A percentile compares a stretch with the other conserved stretches of the same genome.
phyloP scores from a whole-genome alignment of 345 rosid species.

The Zanthoxylum bungeanum region DNA sequence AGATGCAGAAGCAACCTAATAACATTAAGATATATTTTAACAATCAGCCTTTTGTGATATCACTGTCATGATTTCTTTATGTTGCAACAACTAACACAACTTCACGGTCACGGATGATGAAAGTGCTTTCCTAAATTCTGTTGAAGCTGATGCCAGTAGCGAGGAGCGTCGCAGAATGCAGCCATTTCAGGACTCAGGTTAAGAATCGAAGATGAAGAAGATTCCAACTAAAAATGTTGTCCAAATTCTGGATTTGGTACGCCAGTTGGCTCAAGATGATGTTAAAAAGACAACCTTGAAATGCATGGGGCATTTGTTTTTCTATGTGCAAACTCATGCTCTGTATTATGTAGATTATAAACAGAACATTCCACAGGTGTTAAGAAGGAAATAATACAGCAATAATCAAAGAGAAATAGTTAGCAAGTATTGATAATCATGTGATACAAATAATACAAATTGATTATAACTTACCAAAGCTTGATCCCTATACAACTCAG shows the following conservation, averaged over 20 bases:
- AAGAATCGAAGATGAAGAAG: background rate
- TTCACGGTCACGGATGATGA: no score
- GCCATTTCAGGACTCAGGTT: background rate
- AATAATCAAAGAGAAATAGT: background rate
- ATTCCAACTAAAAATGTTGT: background rate
- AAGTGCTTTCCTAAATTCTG: background rate
- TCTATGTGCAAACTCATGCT: background rate
- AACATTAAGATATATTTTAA: no score
- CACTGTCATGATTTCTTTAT: background rate
- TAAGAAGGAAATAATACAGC: background rate
- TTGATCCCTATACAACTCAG: background rate
- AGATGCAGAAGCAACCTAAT: background rate
- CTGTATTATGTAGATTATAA: background rate
- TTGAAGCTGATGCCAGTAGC: background rate
- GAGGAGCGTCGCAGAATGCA: background rate
- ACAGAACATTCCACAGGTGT: background rate
- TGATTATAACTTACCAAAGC: background rate
- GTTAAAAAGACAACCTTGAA: background rate
- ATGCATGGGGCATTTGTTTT: background rate
- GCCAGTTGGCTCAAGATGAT: background rate
- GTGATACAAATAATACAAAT: background rate
- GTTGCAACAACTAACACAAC: no score
- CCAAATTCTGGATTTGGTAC: background rate
- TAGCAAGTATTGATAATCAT: background rate
- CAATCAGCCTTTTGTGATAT: background rate